Base-by-base conservation (phyloP, 306 rosid genomes). In the Prunus kanzakura region DNA sequence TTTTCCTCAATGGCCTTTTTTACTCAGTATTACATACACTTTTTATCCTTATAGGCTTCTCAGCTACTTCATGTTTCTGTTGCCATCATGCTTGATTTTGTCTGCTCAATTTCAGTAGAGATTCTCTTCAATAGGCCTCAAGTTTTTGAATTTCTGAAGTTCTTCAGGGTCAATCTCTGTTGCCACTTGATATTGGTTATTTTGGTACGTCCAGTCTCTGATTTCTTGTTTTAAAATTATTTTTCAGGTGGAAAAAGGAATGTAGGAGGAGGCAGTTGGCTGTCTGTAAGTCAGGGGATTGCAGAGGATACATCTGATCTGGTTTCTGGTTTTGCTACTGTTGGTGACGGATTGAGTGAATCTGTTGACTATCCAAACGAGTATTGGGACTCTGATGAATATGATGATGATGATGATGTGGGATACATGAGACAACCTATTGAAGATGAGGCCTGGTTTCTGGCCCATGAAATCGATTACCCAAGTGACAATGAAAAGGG, bases 341-440 rank as follows among this genome's bases (percentile, higher is more conserved):
- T 96, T 83, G 98, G 99, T 46, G 97, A 91, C 82, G 98, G 98
- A 56, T 79, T 96, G 83, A 88, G 99, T 84, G 98, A 89, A 79
- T 87, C 96, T 71, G 72, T 88, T 80, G 98, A 91, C 86, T 96
- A 91, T 82, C 96, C 96, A 30, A 92, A 90, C 76, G 97, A 95
- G 75, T 90, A 92, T 80, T 96, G 99, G 99, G 98, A 96, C 85
- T 96, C 99, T 72, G 99, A 96, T 88, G 98, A 96, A 74, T 96
- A 96, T 76, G 99, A 92, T 2, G 99, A 92, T 0, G 99, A 96
- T 3, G 97, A 92, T 0, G 99, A 96, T 54, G 91, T 91, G 75
- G 99, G 99, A 61, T 96, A 96, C 82, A 91, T 85, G 96, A 91
- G 98, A 84, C 99, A 96, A 78, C 99, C 99, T 60, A 96, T 96